Base-by-base conservation (phyloP, 2,329 filamentous ascomycete genomes). In the Trichoderma sp. region DNA sequence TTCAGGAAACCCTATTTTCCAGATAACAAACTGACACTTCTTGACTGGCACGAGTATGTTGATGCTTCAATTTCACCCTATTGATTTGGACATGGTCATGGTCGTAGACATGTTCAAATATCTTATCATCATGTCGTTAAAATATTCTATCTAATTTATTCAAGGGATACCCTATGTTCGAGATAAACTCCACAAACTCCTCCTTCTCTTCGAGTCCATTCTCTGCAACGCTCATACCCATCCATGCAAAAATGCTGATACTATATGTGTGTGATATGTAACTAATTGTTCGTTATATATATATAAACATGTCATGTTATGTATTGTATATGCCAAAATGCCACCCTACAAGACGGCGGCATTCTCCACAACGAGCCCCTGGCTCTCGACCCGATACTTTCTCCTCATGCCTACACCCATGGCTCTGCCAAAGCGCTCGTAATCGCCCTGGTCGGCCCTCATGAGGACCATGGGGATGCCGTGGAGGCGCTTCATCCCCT, bases 401-500 rank as follows among this genome's bases (percentile, higher is more conserved):
- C 95, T 89, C 81, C 93, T 90, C 77, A 98, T 85, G 0, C 94
- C 95, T 3, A 98, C 83, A 4, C 91, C 92, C 73, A 86, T 88
- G n/a, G 93, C 91, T 62, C 86, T 85, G 59, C 84, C 87, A 38
- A 98, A 86, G 75, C 92, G 84, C 33, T 89, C 87, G 79, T 95
- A 93, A 41, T 84, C 83, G 14, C 83, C 84, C 56, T 91, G 87
- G 0, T 92, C 93, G 0, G 94, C 95, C 0, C 91, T 91, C 24
- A 97, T 90, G 90, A 98, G 94, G 53, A 97, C 88, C 90, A 98
- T 91, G 14, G 94, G 91, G 50, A 98, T 92, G 3, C 92, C 92
- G 80, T 95, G 88, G 59, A 91, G 89, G 12, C 95, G 86, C 71
- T 89, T 87, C 69, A 95, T 86, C 0, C 95, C 95, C 4, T 87